These are phyloP conservation scores for Melaleuca alternifolia DNA, from an alignment of 345 rosid species.

Conservation along the genomic window DNA sequence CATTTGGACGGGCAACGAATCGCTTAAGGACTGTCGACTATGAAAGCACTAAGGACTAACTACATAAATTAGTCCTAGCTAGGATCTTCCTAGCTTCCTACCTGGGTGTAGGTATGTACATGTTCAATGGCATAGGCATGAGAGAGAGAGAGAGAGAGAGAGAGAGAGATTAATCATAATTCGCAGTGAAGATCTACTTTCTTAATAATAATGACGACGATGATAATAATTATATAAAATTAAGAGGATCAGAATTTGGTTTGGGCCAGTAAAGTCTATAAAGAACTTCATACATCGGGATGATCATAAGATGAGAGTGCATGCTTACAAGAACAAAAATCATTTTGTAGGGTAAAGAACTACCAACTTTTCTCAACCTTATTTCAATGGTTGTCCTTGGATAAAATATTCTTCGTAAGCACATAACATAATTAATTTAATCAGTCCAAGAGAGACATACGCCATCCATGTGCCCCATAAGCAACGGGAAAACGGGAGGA, in stretches of 20 bases:
- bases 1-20: not conserved
- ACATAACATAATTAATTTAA: not conserved
- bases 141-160: not conserved
- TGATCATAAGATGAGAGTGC: not conserved
- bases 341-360: slow-evolving; percentile 20
- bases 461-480: not conserved
- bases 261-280: not conserved
- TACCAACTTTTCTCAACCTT: not conserved
- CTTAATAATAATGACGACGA: not conserved
- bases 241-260: not conserved
- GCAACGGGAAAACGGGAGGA: not conserved
- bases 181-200: not conserved
- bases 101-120: not conserved
- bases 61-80: not conserved
- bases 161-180: not conserved
- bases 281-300: not conserved
- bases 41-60: not conserved
- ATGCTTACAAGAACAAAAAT: slow-evolving; percentile 16
- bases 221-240: not conserved
- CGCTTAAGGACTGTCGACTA: not conserved
- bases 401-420: not conserved
- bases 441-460: slow-evolving; percentile 11
- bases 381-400: not conserved
- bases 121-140: not conserved
- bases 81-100: not conserved